phyloP scores from a whole-genome alignment of 2,329 filamentous ascomycete species.

The Fusarium illudens region DNA sequence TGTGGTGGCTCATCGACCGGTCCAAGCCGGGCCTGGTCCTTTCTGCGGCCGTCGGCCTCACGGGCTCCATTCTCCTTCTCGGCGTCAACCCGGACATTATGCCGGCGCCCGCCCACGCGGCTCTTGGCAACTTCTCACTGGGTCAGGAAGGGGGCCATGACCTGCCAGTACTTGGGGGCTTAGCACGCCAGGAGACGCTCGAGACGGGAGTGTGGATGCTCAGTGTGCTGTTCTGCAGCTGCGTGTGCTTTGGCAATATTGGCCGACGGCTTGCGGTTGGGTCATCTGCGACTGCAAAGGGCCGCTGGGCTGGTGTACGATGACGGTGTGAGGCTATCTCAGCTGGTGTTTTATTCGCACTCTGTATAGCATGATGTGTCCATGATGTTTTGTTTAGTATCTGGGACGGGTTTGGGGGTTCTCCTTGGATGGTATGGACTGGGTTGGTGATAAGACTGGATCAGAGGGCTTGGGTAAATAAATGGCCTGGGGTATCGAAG shows the following conservation, averaged over 20 bases:
- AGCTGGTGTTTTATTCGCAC: neutral
- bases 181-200: constrained; percentile 69
- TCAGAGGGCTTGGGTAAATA: neutral
- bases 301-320: constrained; percentile 57
- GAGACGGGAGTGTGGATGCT: constrained; percentile 87
- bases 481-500: neutral
- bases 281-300: constrained; percentile 51
- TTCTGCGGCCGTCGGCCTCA: constrained; percentile 75
- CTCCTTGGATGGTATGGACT: neutral
- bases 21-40: constrained; percentile 85
- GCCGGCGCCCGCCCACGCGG: constrained; percentile 65
- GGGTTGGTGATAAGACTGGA: constrained; percentile 12
- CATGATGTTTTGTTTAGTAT: constrained; percentile 6
- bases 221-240: constrained; percentile 93
- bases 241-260: constrained; percentile 95
- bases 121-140: constrained; percentile 35
- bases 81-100: constrained; percentile 81
- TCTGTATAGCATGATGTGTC: constrained; percentile 12
- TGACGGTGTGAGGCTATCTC: constrained; percentile 21
- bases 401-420: neutral
- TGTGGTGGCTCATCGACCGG: constrained; percentile 97
- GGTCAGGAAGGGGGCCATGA: constrained; percentile 15
- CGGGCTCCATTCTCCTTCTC: constrained; percentile 78
- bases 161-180: constrained; percentile 54
- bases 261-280: constrained; percentile 78